Conservation (phyloP, 805 yeast species). For the Pichia manshurica region DNA sequence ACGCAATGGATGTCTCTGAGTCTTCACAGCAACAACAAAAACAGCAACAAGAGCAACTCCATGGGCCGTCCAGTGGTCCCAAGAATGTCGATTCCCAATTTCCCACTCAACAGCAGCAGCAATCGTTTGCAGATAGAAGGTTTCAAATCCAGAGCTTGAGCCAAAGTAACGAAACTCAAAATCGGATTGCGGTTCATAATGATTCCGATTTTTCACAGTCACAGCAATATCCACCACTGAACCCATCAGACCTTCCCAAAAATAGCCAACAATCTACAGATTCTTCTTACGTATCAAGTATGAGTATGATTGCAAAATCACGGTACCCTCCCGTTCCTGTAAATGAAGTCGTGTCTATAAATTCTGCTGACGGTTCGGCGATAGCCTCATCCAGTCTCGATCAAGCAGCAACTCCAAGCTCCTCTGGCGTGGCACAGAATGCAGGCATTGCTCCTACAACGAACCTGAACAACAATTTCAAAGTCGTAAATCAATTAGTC, state of each 20-base stretch:
- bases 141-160: neutral
- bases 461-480: conserved; percentile 16
- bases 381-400: neutral
- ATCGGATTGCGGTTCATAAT: neutral
- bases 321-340: conserved; percentile 4
- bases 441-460: conserved; percentile 13
- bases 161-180: neutral
- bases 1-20: conserved; percentile 9
- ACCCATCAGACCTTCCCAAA: neutral
- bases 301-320: conserved; percentile 1
- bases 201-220: neutral
- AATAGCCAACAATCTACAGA: neutral
- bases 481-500: conserved; percentile 14
- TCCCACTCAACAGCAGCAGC: too few relatives aligned
- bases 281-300: conserved; percentile 5
- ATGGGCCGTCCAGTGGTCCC: neutral
- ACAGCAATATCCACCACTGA: too few relatives aligned
- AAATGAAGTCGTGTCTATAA: conserved; percentile 6
- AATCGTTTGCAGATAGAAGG: neutral
- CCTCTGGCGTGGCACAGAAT: neutral
- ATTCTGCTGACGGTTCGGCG: conserved; percentile 4
- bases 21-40: neutral
- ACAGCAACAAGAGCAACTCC: neutral
- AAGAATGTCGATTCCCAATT: too few relatives aligned
- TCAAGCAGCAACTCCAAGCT: neutral